Base-by-base conservation (phyloP, 2,329 filamentous ascomycete species). In the Plectosphaerella cucumerina region DNA sequence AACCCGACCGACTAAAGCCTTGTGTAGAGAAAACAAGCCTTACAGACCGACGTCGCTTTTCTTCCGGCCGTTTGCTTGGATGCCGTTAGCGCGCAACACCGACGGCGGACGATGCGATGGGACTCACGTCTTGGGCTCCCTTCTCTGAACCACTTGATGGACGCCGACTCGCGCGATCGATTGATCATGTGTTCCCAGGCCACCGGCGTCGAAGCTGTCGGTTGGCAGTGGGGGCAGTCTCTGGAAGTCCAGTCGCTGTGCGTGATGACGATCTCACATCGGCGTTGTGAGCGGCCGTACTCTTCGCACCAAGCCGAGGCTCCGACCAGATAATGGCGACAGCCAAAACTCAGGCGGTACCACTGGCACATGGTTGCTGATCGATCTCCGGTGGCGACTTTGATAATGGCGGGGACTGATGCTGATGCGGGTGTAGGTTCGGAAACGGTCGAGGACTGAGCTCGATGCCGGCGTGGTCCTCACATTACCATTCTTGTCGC, bases 271-370 rank as follows among this genome's bases (percentile, higher is more conserved):
- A 56, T 49, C 43, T 53, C 50, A 43, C 55, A 56, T 14, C 55
- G 55, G 21, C 50, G 55, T 41, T 55, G 50, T 10, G 55, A 53
- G 45, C 50, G 53, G 33, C 53, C 52, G 53, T 56, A 56, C 2
- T 49, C 50, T 21, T 52, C 44, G 37, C 55, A 56, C 55, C 55
- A 56, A 41, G 53, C 49, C 6, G 53, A 50, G 31, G 55, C 55
- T 49, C 55, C 53, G 4, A 51, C 53, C 21, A 56, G 52, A 49
- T 55, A 50, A 31, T 56, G 55, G 46, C 55, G 46, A 44, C 55
- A 56, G 44, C 51, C 55, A n/a, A 51, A 56, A 47, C 55, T 54
- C 39, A 53, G 55, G 17, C 55, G 55, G 49, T 53, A 56, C 55
- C 55, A 56, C 37, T 55, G 49, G 49, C 55, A 56, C 55, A 56